A percentile compares a stretch with the other conserved stretches of the same genome.
These are phyloP conservation scores for Clonostachys sp. DNA, from an alignment of 2,329 filamentous ascomycete genomes.

Conservation along the genomic window DNA sequence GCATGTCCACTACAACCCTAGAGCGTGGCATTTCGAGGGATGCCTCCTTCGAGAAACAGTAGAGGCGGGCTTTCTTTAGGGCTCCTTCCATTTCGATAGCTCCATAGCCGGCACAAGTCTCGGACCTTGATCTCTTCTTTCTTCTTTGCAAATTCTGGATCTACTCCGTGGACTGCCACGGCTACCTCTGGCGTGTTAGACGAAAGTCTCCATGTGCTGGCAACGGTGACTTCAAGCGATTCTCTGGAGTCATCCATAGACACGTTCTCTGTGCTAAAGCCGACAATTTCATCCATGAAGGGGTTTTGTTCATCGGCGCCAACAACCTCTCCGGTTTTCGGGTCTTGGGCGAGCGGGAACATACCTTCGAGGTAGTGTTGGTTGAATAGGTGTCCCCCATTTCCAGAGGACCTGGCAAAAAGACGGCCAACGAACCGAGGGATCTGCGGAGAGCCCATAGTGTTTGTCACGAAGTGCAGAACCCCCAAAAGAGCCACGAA, in stretches of 20 bases:
- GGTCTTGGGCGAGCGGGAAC: constrained; percentile 46
- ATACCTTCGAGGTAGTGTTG: constrained; percentile 60
- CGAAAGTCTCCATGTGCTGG: constrained; percentile 31
- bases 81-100: constrained; percentile 54
- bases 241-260: constrained; percentile 38
- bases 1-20: constrained; percentile 11
- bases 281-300: constrained; percentile 57
- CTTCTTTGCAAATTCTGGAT: constrained; percentile 16
- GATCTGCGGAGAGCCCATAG: constrained; percentile 32
- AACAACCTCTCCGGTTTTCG: constrained; percentile 30
- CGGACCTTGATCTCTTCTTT: constrained; percentile 42
- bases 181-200: constrained; percentile 23
- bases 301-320: constrained; percentile 44
- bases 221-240: constrained; percentile 41
- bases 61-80: constrained; percentile 37
- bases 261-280: constrained; percentile 35
- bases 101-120: constrained; percentile 58
- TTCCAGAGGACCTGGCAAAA: constrained; percentile 46
- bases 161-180: constrained; percentile 30
- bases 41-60: constrained; percentile 25
- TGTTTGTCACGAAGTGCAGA: constrained; percentile 57
- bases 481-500: constrained; percentile 74
- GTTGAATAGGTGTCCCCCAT: constrained; percentile 53
- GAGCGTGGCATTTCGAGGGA: constrained; percentile 31
- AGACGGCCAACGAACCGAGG: constrained; percentile 58